A percentile compares a stretch with the other conserved stretches of the same genome.
Evolutionary conservation across 1,284 basidiomycete species (phyloP).

Genomic region (Abortiporus biennis): DNA sequence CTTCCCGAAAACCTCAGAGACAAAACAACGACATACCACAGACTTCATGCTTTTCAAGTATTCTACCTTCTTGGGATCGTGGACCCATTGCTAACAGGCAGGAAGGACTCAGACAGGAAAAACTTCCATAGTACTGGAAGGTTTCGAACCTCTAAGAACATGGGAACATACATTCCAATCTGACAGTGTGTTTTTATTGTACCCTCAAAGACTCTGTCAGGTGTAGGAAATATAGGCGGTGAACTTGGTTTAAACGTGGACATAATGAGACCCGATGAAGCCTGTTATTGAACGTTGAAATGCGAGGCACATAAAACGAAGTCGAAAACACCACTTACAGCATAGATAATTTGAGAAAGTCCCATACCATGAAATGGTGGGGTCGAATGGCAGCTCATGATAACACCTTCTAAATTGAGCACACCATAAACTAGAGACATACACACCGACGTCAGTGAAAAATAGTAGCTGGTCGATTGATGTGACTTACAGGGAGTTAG

Average conservation of each 20-base stretch:
- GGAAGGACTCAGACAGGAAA: too few relatives aligned
- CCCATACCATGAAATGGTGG: conserved; percentile 23
- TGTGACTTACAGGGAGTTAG: conserved; percentile 13
- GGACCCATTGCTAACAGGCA: conserved; percentile 9
- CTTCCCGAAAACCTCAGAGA: conserved; percentile 20
- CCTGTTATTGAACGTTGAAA: conserved; percentile 7
- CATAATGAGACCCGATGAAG: conserved; percentile 11
- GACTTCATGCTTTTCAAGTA: conserved; percentile 10
- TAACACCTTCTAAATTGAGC: conserved; percentile 9
- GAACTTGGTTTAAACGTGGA: conserved; percentile 15
- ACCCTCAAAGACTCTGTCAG: conserved; percentile 13
- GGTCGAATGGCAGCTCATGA: conserved; percentile 15
- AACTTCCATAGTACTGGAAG: too few relatives aligned
- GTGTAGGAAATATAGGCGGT: conserved; percentile 16
- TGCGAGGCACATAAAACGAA: background rate
- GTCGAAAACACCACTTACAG: conserved; percentile 14
- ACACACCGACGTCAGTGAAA: background rate
- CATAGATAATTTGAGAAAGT: conserved; percentile 12
- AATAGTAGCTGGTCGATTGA: too few relatives aligned
- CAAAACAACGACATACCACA: conserved; percentile 20
- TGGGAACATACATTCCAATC: conserved; percentile 17
- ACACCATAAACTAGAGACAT: conserved; percentile 12
- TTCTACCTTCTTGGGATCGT: conserved; percentile 3
- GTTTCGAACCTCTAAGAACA: conserved; percentile 15
- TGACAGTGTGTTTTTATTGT: conserved; percentile 11